These are phyloP conservation scores for Penicillium janthinellum DNA, from an alignment of 2,329 filamentous ascomycete genomes.

Conservation along the genomic window DNA sequence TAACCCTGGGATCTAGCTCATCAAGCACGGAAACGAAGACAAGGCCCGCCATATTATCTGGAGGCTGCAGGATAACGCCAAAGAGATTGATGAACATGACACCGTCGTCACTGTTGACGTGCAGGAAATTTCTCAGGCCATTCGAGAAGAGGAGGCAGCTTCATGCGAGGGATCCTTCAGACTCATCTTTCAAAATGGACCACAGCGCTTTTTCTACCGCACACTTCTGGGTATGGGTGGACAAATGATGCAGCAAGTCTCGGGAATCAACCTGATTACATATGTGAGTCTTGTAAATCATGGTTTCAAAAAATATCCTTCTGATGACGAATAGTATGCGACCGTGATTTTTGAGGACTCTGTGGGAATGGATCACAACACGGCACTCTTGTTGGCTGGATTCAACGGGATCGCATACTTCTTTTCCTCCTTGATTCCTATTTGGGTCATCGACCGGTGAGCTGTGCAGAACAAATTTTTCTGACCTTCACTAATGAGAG, in stretches of 20 bases:
- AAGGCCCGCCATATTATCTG: constrained; percentile 41
- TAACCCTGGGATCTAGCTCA: constrained; percentile 26
- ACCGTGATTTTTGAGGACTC: constrained; percentile 51
- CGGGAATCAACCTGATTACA: constrained; percentile 34
- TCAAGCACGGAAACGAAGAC: constrained; percentile 36
- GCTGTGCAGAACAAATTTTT: neutral
- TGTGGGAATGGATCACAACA: constrained; percentile 46
- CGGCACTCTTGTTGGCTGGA: constrained; percentile 36
- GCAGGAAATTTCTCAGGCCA: constrained; percentile 26
- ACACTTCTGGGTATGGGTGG: constrained; percentile 34
- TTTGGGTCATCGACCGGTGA: constrained; percentile 42
- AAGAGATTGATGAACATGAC: constrained; percentile 26
- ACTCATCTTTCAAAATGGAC: constrained; percentile 28
- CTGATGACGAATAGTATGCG: constrained; percentile 30
- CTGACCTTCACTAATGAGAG: neutral
- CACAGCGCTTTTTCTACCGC: constrained; percentile 28
- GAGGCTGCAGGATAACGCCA: constrained; percentile 35
- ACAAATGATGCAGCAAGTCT: constrained; percentile 38
- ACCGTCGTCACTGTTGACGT: constrained; percentile 29
- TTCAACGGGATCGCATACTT: constrained; percentile 50
- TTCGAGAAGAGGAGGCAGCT: constrained; percentile 27
- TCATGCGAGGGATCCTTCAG: constrained; percentile 27
- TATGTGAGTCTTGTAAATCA: constrained; percentile 21
- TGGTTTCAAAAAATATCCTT: neutral
- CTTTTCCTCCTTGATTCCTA: constrained; percentile 40